Evolutionary conservation across 2,329 filamentous ascomycete species (phyloP).

Genomic region (Xylaria sp.): DNA sequence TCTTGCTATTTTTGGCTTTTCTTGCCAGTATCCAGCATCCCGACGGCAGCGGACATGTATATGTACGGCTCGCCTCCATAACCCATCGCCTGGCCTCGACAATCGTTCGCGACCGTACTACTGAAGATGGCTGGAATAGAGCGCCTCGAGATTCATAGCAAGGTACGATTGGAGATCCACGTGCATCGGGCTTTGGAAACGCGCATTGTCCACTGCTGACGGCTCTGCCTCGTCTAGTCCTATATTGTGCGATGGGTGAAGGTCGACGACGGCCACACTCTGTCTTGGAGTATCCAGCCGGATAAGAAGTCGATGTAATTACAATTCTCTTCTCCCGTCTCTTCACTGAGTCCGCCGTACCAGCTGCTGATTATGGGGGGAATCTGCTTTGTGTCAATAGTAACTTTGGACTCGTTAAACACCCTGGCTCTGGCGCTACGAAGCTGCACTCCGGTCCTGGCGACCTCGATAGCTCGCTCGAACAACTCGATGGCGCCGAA

Average conservation of each 20-base stretch:
- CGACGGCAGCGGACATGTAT: constrained; percentile 14
- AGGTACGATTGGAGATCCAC: constrained; percentile 65
- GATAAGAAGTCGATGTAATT: constrained; percentile 93
- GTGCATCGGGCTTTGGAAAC: constrained; percentile 21
- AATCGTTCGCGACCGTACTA: constrained; percentile 3
- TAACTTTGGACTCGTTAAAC: constrained; percentile 98
- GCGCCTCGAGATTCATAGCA: constrained; percentile 96
- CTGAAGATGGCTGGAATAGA: constrained; percentile 88
- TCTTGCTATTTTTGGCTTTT: neutral
- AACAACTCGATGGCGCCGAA: constrained; percentile 54
- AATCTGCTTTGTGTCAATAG: constrained; percentile 52
- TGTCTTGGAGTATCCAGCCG: constrained; percentile 97
- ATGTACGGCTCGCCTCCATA: constrained; percentile 24
- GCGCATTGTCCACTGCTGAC: constrained; percentile 33
- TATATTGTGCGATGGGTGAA: constrained; percentile 98
- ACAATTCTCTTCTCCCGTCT: constrained; percentile 13
- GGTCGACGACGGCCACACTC: constrained; percentile 88
- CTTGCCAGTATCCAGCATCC: neutral
- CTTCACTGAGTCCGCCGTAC: too few species aligned
- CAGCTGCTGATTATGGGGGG: constrained; percentile 13
- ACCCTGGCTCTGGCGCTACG: constrained; percentile 78
- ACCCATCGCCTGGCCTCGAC: constrained; percentile 15
- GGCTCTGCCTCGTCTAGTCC: constrained; percentile 67
- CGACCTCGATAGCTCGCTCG: constrained; percentile 59
- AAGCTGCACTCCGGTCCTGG: constrained; percentile 59